Evolutionary conservation across 2,329 filamentous ascomycete genomes (phyloP), one percentile per base, ranked within the genome.

Genomic region (Ascomycota sp.): DNA sequence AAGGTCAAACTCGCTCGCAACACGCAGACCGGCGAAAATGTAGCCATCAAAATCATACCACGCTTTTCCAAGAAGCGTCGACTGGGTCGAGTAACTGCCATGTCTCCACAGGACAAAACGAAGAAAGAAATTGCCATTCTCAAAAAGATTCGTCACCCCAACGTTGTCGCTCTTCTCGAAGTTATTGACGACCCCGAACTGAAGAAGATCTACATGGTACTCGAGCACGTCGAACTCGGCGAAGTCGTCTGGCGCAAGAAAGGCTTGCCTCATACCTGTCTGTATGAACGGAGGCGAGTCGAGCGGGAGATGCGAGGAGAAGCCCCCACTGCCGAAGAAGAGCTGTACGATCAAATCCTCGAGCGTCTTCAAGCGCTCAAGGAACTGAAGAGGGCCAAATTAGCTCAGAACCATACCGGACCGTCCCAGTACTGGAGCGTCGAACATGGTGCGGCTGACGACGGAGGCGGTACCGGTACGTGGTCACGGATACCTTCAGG

Each of bases 31-130:
- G 66, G 67, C 36, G 74, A 80, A 31, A 75, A 76, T 46, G 86
- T 98, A 4, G 89, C 89, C 33, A 94, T 98, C 64, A 98, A 98
- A 58, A 98, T 98, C 43, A 92, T 98, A 28, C 82, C 92, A 33
- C 74, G 89, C 23, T 93, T 89, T 48, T 92, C 86, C 30, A 94
- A 92, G 57, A 82, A 81, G 43, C 74, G 85, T 32, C 78, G 86
- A 19, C 64, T 98, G n/a, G 89, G 89, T 31, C 79, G 79, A 46
- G 75, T 86, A 32, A 73, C 65, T 2, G 67, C 69, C 36, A 53
- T 57, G 44, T 68, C 67, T 1, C 69, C 66, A 3, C 66, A 73
- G 43, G 75, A 81, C 51, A 86, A 85, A 59, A 82, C 80, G 33
- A 94, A 93, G 57, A 77, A 79, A 48, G 89, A 98, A 56, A 92